Evolutionary conservation across 345 rosid genomes (phyloP).

Genomic region (Bretschneidera sinensis): DNA sequence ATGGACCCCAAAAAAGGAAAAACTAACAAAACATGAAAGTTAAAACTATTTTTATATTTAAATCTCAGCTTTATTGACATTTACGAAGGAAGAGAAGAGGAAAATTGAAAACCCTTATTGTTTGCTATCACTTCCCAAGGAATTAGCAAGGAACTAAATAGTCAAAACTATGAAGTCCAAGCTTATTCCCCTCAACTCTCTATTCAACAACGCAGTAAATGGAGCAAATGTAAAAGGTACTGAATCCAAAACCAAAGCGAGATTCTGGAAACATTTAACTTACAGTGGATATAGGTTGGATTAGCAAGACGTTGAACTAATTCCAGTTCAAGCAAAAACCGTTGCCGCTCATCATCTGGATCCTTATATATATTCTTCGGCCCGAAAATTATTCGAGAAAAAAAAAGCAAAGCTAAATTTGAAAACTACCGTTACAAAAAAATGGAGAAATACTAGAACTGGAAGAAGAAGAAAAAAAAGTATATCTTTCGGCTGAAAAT

Average conservation of each 20-base stretch:
- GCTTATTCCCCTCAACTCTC: background rate
- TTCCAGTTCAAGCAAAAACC: constrained; percentile 87
- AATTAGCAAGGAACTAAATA: no score
- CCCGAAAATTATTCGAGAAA: constrained; percentile 20
- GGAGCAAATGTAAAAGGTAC: background rate
- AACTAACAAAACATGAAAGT: no score
- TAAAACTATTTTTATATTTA: no score
- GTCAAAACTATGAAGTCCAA: background rate
- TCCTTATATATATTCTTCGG: constrained; percentile 64
- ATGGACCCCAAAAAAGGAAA: no score
- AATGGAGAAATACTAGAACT: background rate
- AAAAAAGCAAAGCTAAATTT: no score
- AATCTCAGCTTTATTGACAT: no score
- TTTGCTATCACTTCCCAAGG: no score
- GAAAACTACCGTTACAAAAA: background rate
- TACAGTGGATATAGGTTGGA: constrained; percentile 96
- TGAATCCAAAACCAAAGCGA: background rate
- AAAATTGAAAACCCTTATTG: no score
- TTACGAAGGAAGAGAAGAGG: no score
- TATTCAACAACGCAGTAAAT: background rate
- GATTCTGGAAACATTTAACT: constrained; percentile 12
- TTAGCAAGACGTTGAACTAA: constrained; percentile 93
- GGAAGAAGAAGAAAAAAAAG: no score
- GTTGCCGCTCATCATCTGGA: constrained; percentile 84
- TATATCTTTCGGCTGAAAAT: no score